phyloP scores from a whole-genome alignment of 768 basidiomycete genomes.

The Lyophyllum decastes region DNA sequence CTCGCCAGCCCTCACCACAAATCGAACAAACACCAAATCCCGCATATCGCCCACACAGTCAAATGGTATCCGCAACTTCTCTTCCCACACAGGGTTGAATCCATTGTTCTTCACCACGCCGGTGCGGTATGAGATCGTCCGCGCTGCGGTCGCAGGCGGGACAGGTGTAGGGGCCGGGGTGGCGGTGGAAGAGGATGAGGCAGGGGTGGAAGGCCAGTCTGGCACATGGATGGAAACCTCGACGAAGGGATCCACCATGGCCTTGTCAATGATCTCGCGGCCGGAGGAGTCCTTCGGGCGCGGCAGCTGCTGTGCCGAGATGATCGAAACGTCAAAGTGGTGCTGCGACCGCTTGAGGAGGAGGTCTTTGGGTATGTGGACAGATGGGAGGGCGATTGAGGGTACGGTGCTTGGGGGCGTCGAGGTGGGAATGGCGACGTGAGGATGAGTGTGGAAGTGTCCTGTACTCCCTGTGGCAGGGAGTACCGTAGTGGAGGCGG shows the following conservation, averaged over 20 bases:
- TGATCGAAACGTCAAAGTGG: constrained; percentile 58
- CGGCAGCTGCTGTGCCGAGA: constrained; percentile 74
- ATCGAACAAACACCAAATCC: constrained; percentile 84
- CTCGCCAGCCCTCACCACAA: constrained; percentile 73
- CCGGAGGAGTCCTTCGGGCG: constrained; percentile 70
- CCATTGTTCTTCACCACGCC: constrained; percentile 83
- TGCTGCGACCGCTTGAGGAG: constrained; percentile 60
- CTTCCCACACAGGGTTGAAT: constrained; percentile 92
- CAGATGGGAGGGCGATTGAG: neutral
- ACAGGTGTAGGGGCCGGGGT: constrained; percentile 8
- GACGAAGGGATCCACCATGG: constrained; percentile 64
- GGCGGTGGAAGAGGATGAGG: constrained; percentile 9
- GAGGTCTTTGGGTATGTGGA: constrained; percentile 53
- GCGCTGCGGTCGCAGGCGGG: constrained; percentile 32
- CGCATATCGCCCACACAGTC: constrained; percentile 76
- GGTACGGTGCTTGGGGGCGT: neutral
- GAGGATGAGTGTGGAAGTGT: neutral
- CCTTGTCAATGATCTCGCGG: constrained; percentile 62
- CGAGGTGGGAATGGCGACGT: constrained; percentile 1
- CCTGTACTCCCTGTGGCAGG: neutral
- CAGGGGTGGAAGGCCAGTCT: constrained; percentile 57
- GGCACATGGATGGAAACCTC: constrained; percentile 76
- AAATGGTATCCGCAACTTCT: constrained; percentile 70
- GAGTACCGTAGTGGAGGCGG: neutral
- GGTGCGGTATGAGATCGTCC: constrained; percentile 59